These are phyloP conservation scores for Cryptomeria japonica DNA, from an alignment of 75 land plant genomes.

Conservation along the genomic window DNA sequence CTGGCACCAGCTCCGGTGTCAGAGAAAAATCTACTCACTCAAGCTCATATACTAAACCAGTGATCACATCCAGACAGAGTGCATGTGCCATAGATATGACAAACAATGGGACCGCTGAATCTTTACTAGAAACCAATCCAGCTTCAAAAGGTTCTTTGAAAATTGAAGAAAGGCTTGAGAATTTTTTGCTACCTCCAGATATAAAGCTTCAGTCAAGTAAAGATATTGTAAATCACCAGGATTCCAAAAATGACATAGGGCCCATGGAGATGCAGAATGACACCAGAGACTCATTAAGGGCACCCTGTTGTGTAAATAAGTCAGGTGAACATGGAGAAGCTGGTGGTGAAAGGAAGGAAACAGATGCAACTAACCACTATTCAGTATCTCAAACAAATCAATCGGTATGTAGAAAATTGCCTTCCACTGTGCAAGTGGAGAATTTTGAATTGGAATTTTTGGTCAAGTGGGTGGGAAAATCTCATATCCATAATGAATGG, in stretches of 20 bases:
- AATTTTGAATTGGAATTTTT: constrained; percentile 57
- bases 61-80: background rate
- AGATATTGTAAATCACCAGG: background rate
- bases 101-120: background rate
- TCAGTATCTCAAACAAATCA: constrained; percentile 5
- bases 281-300: constrained; percentile 6
- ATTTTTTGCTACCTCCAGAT: background rate
- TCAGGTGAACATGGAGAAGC: background rate
- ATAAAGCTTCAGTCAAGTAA: background rate
- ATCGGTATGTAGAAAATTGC: background rate
- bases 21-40: background rate
- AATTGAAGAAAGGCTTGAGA: background rate
- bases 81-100: background rate
- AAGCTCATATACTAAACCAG: background rate
- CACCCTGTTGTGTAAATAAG: background rate
- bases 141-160: background rate
- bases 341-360: background rate
- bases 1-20: background rate
- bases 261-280: constrained; percentile 8
- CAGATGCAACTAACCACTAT: constrained; percentile 8
- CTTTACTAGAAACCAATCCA: background rate
- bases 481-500: constrained; percentile 94
- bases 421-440: constrained; percentile 4
- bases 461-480: constrained; percentile 93
- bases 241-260: background rate